Base-by-base conservation (phyloP, 371 early-diverging fungal species). In the Saksenaea oblongispora region DNA sequence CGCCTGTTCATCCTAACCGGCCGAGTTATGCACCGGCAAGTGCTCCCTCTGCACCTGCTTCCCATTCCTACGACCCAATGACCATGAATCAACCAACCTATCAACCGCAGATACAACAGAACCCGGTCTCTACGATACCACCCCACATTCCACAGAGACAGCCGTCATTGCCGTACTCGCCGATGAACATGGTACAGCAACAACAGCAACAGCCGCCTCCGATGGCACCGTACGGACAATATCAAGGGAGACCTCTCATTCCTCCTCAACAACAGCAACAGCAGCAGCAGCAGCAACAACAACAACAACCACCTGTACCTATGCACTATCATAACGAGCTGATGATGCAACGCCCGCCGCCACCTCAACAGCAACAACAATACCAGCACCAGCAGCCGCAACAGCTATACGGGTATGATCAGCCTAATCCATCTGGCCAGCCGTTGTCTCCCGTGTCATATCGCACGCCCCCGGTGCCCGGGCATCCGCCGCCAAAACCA, bases 311-410 rank as follows among this genome's bases (percentile, higher is more conserved):
- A 24, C 35, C 41, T 27, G 36, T 37, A 55, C 24, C 34, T 37
- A 59, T n/a, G 55, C 61, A 24, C 27, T 41, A 63, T 26, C 59
- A 34, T 44, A 55, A 61, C 14, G 39, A 61, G 18, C 39, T 58
- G 14, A 8, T 54, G 41, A 15, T 47, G 51, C 51, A 47, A 11
- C 51, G 62, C 53, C 24, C 44, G 31, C 14, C 62, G 14, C 62
- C 67, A 17, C 67, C 66, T 22, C 67, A 65, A 27, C 64, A 56
- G 24, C 74, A 67, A 28, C 76, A 68, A 34, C 67, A 65, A n/a
- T 68, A n/a, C n/a, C n/a, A n/a, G n/a, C n/a, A n/a, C n/a, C 67
- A 65, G 28, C 64, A 56, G 24, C 74, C 66, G 35, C 76, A 68
- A 34, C 67, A 65, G 15, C 67, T 69, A 41, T 66, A 57, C 31